These are phyloP conservation scores for Xylariaceae sp. DNA, from an alignment of 2,329 filamentous ascomycete genomes.

Conservation along the genomic window DNA sequence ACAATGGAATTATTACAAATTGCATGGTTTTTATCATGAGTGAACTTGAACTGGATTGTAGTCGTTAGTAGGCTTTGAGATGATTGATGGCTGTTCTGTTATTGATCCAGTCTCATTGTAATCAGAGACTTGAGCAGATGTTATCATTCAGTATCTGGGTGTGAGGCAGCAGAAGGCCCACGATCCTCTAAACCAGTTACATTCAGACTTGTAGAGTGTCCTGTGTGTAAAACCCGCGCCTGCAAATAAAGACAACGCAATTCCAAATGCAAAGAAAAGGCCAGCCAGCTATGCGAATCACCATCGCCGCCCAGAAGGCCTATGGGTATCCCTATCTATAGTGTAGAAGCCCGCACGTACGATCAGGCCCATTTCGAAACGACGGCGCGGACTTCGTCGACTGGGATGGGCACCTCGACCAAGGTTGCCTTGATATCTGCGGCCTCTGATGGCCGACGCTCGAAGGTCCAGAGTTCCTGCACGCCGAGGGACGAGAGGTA, in stretches of 20 bases:
- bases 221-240: neutral
- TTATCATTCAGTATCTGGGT: neutral
- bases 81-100: too few species aligned
- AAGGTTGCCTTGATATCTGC: constrained; percentile 33
- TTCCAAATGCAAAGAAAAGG: too few species aligned
- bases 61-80: too few species aligned
- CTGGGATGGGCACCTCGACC: constrained; percentile 40
- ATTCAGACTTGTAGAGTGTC: neutral
- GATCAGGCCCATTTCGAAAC: constrained; percentile 26
- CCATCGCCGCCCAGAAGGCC: neutral
- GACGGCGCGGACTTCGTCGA: constrained; percentile 30
- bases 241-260: too few species aligned
- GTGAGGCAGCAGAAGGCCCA: neutral
- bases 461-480: constrained; percentile 53
- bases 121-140: too few species aligned
- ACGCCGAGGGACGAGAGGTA: constrained; percentile 67
- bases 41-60: too few species aligned
- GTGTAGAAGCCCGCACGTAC: neutral
- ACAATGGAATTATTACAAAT: neutral
- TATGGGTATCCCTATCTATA: neutral
- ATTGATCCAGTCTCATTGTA: too few species aligned
- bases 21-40: too few species aligned
- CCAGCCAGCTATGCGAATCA: neutral
- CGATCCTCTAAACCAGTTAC: neutral
- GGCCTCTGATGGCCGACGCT: constrained; percentile 31